These are phyloP conservation scores for Melampsora larici-populina DNA, from an alignment of 1,284 basidiomycete genomes.

Conservation along the genomic window DNA sequence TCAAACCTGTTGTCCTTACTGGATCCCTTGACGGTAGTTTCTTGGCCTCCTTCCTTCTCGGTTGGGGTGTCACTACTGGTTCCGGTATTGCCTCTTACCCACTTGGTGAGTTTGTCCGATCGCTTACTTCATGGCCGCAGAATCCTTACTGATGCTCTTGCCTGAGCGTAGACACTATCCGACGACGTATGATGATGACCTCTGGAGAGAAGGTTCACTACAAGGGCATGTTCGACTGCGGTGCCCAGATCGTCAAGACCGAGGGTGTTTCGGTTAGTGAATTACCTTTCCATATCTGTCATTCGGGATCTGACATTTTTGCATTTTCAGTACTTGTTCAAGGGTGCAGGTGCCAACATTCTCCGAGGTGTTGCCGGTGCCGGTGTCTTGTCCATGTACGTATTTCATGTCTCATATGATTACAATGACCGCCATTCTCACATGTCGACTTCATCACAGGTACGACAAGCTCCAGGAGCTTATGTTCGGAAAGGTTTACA, in stretches of 20 bases:
- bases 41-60: slow-evolving; percentile 73
- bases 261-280: slow-evolving; percentile 63
- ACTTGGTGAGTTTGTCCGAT: slow-evolving; percentile 76
- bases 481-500: slow-evolving; percentile 44
- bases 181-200: slow-evolving; percentile 62
- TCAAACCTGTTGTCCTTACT: slow-evolving; percentile 83
- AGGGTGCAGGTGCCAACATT: slow-evolving; percentile 84
- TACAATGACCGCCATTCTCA: no score
- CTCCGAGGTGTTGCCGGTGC: slow-evolving; percentile 97
- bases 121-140: slow-evolving; percentile 50
- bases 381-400: slow-evolving; percentile 89
- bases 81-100: slow-evolving; percentile 94
- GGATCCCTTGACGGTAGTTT: slow-evolving; percentile 84
- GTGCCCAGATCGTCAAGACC: slow-evolving; percentile 69
- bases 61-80: slow-evolving; percentile 78
- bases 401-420: background rate
- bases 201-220: slow-evolving; percentile 56
- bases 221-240: slow-evolving; percentile 63
- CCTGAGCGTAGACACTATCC: slow-evolving; percentile 28
- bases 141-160: slow-evolving; percentile 51
- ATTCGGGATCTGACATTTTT: slow-evolving; percentile 1
- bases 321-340: slow-evolving; percentile 46
- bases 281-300: slow-evolving; percentile 55
- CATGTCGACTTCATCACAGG: background rate
- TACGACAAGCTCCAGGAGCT: slow-evolving; percentile 45